Base-by-base conservation (phyloP, 1,139 yeast species). In the Casaregolazyma suthepensis region DNA sequence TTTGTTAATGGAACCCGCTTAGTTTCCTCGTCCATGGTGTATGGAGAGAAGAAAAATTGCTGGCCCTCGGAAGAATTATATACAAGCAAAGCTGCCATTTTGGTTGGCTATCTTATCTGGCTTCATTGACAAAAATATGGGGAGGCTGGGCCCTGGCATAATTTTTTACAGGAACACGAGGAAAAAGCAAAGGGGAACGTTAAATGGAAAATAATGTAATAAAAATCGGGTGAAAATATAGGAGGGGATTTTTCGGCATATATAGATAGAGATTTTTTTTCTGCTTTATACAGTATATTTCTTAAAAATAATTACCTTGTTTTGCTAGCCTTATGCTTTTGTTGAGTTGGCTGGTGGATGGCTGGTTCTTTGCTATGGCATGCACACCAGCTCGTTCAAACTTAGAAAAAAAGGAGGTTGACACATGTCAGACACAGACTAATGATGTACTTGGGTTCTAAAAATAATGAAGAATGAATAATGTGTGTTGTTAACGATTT, bases 1-100 rank as follows among this genome's bases (percentile, higher is more conserved):
- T 51, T 35, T 20, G 43, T 43, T 5, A 51, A 23, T 5, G 53
- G 50, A 12, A 51, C 46, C 12, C 35, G n/a, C 19, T 43, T 49
- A 18, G 22, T 42, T 43, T 43, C 20, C 9, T 19, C 40, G 13
- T 43, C 44, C 40, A 35, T 35, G 40, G 40, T 15, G 40, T 35
- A 9, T n/a, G 17, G 13, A 12, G 40, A 6, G 13, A 13, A 7
- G 40, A 12, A 35, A 35, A 35, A 35, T 9, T 35, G 17, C 17
- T 35, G 40, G 40, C 40, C 17, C 15, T 17, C 15, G 17, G 40
- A 15, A 15, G 9, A 15, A 15, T 35, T 35, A 35, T 35, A 35
- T 35, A 35, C 17, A 9, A 35, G 15, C 17, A 35, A n/a, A 12
- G 7, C 15, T 10, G 38, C 15, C 17, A 13, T 35, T 35, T 35